Evolutionary conservation across 192 early-diverging fungal genomes (phyloP), one percentile per base, ranked within the genome.

Genomic region (Linnemannia elongata): DNA sequence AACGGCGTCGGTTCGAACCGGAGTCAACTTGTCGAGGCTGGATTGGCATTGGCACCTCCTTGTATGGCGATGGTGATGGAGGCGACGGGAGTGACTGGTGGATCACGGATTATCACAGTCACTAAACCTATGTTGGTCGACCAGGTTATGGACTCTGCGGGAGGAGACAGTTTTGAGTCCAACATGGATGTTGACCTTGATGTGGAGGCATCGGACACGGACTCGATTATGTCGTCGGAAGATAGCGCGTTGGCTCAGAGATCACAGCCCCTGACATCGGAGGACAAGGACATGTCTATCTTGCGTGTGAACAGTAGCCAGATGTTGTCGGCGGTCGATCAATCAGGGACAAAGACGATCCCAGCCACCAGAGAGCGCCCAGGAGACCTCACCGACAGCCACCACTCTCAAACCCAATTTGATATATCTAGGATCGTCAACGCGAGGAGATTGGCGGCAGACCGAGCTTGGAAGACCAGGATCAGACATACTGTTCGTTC

Each of bases 31-130:
- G 70, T 35, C 1, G 83, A 85, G 44, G 70, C 47, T 10, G 84
- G 79, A 35, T 39, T 87, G 22, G 55, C 79, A 6, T 39, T 87
- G 12, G 84, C 84, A 1, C 84, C 84, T 1, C 38, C 84, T 8
- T 87, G 84, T 49, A 87, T 87, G 84, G 84, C 84, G 17, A 87
- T 87, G 84, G 75, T 81, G 22, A 87, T 87, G 84, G 84, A 87
- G 41, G 80, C 49, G 22, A 15, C 76, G 1, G 24, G 27, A 6
- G 13, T 66, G 4, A 69, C 72, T 8, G 79, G 79, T 33, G 57
- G 70, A 44, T 81, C 84, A 6, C 76, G 79, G 45, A 87, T 87
- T 27, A 79, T 87, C 17, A 81, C 84, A 13, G 84, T 87, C 22
- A 87, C 84, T 9, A 87, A 87, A 38, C 84, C 84, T 0, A 87